These are phyloP conservation scores for Batrachochytrium dendrobatidis DNA, from an alignment of 371 early-diverging fungal genomes.

Conservation along the genomic window DNA sequence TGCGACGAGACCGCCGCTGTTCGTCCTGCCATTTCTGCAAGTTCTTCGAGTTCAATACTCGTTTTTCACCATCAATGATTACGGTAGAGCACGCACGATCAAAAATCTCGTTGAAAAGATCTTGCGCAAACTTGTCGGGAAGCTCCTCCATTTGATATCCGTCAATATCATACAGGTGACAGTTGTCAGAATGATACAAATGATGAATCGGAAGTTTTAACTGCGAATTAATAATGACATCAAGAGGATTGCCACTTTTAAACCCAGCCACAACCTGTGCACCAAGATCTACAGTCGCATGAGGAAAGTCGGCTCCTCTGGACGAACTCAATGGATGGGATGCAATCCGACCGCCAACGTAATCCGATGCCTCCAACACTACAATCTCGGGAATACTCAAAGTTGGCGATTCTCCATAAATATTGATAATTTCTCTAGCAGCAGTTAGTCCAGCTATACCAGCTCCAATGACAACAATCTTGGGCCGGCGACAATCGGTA, in stretches of 20 bases:
- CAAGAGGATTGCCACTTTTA: slow-evolving; percentile 40
- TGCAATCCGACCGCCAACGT: slow-evolving; percentile 31
- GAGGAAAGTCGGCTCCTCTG: background rate
- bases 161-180: slow-evolving; percentile 24
- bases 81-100: slow-evolving; percentile 5
- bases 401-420: slow-evolving; percentile 13
- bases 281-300: background rate
- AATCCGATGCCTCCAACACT: slow-evolving; percentile 26
- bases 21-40: background rate
- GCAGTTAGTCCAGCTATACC: slow-evolving; percentile 19
- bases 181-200: slow-evolving; percentile 17
- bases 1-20: too few species aligned
- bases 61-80: slow-evolving; percentile 5
- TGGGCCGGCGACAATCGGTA: slow-evolving; percentile 7
- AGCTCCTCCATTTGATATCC: slow-evolving; percentile 21
- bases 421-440: slow-evolving; percentile 20
- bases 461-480: slow-evolving; percentile 11
- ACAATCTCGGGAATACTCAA: slow-evolving; percentile 10
- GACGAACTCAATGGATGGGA: slow-evolving; percentile 13
- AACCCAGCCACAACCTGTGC: slow-evolving; percentile 41
- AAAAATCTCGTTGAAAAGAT: slow-evolving; percentile 22
- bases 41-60: background rate
- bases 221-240: slow-evolving; percentile 32
- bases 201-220: slow-evolving; percentile 21
- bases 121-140: slow-evolving; percentile 21